Evolutionary conservation across 352 stramenopile species (phyloP), one percentile per base, ranked within the genome.

Genomic region (Phytophthora constricta): DNA sequence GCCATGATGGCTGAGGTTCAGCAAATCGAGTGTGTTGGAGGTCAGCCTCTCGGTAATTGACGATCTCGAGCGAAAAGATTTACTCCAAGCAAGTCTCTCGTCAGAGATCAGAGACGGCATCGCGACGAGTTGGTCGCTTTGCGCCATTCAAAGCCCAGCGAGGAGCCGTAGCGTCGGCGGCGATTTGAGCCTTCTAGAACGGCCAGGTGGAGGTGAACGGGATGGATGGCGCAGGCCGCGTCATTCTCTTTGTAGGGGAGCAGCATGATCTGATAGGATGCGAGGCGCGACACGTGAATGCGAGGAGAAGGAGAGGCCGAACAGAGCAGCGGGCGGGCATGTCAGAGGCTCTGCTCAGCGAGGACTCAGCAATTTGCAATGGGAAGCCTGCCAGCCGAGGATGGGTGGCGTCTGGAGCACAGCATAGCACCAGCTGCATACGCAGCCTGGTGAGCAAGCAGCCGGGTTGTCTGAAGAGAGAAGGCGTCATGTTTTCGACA

Each of bases 271-370:
- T 51, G 62, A 68, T 63, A 31, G 64, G 64, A 46, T 68, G 42
- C 23, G 62, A 71, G 31, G 33, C 56, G 25, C 19, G 20, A 47
- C 26, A 33, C 50, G 14, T 34, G 51, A 33, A 68, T 68, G 64
- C 58, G 68, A 51, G 66, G 58, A 68, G 58, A 58, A n/a, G 57
- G 57, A 31, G n/a, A n/a, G 50, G 33, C 33, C 49, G 64, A 23
- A 45, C 52, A 72, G 33, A 68, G 33, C 47, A 53, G 43, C 22
- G 46, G 33, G 5, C 37, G 8, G 37, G 7, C 31, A 13, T 13
- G 7, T 37, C 7, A 37, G 31, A 16, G 37, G n/a, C 9, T 53
- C 22, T 5, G 25, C 19, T 60, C 41, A 62, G 58, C 50, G 50
- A 62, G 63, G 50, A 53, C 58, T 68, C 37, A 14, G 54, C 23